phyloP scores from a whole-genome alignment of 768 basidiomycete species.

The Gloeostereum incarnatum region DNA sequence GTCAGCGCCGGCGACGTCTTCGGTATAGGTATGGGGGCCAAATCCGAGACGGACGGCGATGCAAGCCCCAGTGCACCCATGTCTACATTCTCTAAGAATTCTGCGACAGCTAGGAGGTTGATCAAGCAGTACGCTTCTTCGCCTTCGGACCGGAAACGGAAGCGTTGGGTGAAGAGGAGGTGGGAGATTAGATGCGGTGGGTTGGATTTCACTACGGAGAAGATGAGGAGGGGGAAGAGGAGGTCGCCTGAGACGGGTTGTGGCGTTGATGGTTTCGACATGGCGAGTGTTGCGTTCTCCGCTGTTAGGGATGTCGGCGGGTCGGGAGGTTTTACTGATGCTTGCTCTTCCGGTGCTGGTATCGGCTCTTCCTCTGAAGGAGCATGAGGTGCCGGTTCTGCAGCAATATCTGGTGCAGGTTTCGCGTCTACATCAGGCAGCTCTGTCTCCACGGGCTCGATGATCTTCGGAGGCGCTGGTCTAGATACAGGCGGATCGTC shows the following conservation, averaged over 20 bases:
- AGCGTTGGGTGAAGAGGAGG: conserved; percentile 55
- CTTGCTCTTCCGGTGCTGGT: too few relatives aligned
- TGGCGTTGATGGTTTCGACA: too few relatives aligned
- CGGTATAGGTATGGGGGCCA: conserved; percentile 78
- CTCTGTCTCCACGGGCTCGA: conserved; percentile 7
- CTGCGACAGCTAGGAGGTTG: conserved; percentile 91
- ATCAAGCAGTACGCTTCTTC: conserved; percentile 92
- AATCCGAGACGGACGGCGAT: conserved; percentile 46
- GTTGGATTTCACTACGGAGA: conserved; percentile 88
- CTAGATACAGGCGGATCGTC: too few relatives aligned
- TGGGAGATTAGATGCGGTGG: conserved; percentile 73
- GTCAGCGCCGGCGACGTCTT: conserved; percentile 42
- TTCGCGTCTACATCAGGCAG: background rate
- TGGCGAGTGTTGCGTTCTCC: too few relatives aligned
- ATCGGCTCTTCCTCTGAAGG: background rate
- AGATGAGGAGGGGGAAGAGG: conserved; percentile 89
- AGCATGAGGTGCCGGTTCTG: background rate
- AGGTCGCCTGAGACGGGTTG: conserved; percentile 65
- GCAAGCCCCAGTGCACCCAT: conserved; percentile 55
- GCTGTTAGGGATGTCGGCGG: too few relatives aligned
- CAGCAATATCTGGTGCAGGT: background rate
- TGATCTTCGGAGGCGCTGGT: too few relatives aligned
- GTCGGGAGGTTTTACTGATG: too few relatives aligned
- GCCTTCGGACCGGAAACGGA: conserved; percentile 43
- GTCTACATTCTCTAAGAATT: conserved; percentile 94